Percentiles rank a stretch among this genome's conserved stretches.
These are phyloP conservation scores for Sarocladiaceae sp. DNA, from an alignment of 2,329 filamentous ascomycete species.

Conservation along the genomic window DNA sequence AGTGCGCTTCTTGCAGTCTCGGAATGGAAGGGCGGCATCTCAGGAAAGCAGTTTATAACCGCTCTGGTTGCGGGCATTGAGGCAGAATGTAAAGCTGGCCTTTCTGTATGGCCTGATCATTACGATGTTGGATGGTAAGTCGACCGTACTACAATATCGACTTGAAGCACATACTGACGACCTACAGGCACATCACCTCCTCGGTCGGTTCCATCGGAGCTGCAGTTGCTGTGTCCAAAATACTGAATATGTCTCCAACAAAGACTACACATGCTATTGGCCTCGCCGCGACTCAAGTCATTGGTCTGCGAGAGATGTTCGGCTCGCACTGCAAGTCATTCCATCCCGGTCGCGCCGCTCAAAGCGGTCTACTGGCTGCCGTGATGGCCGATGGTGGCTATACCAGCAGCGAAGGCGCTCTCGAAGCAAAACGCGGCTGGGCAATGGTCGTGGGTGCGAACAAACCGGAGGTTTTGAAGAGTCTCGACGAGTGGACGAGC, in stretches of 20 bases:
- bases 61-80: conserved; percentile 4
- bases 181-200: conserved; percentile 1
- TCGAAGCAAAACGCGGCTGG: neutral
- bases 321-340: neutral
- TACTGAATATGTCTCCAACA: neutral
- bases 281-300: neutral
- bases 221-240: neutral
- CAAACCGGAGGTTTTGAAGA: neutral
- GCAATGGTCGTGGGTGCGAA: neutral
- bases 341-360: neutral
- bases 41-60: neutral
- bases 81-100: conserved; percentile 4
- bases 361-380: conserved; percentile 1
- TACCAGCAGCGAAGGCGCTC: neutral
- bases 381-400: conserved; percentile 2
- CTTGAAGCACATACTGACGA: neutral
- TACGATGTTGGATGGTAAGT: conserved; percentile 6
- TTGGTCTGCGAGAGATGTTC: neutral
- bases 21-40: neutral
- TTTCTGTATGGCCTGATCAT: conserved; percentile 5
- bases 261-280: conserved; percentile 1
- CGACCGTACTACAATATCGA: neutral
- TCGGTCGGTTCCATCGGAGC: neutral
- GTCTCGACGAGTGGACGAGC: neutral
- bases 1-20: neutral